These are phyloP conservation scores for Tylopilus sp. DNA, from an alignment of 1,284 basidiomycete genomes.

Conservation along the genomic window DNA sequence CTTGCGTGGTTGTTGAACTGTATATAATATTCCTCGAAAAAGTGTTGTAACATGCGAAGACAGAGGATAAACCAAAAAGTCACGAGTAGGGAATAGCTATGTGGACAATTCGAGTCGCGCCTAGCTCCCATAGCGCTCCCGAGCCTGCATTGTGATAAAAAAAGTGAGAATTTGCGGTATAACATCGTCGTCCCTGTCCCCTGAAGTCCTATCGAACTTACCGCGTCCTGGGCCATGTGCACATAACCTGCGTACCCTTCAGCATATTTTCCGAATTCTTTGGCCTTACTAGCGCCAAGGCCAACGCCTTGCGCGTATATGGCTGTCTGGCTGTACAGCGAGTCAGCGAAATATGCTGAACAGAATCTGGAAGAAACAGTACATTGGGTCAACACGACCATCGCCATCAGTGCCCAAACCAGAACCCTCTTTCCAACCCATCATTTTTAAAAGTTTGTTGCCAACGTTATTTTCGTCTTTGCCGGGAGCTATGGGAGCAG, in stretches of 20 bases:
- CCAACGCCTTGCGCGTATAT: conserved; percentile 86
- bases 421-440: conserved; percentile 92
- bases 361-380: conserved; percentile 12
- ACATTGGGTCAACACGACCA: conserved; percentile 85
- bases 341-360: conserved; percentile 8
- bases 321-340: conserved; percentile 58
- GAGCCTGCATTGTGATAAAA: conserved; percentile 39
- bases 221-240: conserved; percentile 69
- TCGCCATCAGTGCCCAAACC: conserved; percentile 79
- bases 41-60: conserved; percentile 12
- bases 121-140: conserved; percentile 40
- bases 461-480: conserved; percentile 82
- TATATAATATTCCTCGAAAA: conserved; percentile 22
- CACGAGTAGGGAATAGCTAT: conserved; percentile 8
- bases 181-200: conserved; percentile 22
- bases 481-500: conserved; percentile 59
- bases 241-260: conserved; percentile 72
- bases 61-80: conserved; percentile 15
- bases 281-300: conserved; percentile 83
- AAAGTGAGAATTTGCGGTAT: conserved; percentile 23
- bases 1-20: conserved; percentile 5
- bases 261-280: conserved; percentile 72
- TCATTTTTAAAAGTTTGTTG: conserved; percentile 89
- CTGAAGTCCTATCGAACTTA: conserved; percentile 32
- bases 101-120: conserved; percentile 12